phyloP scores from a whole-genome alignment of 805 yeast genomes.

The Pichia ethanolica region DNA sequence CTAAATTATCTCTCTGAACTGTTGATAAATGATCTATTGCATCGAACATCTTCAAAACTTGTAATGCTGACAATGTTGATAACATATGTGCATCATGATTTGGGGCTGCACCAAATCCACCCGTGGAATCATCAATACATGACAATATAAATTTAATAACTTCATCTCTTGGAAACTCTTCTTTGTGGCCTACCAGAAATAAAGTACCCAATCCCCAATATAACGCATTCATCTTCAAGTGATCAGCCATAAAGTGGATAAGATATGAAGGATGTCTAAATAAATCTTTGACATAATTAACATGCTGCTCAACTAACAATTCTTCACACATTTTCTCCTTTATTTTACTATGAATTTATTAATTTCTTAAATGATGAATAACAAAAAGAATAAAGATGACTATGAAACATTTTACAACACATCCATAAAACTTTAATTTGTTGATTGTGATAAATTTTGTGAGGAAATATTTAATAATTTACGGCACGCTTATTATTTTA shows the following conservation, averaged over 20 bases:
- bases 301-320: constrained; percentile 34
- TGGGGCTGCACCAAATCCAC: constrained; percentile 90
- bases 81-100: constrained; percentile 83
- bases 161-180: constrained; percentile 52
- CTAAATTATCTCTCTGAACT: constrained; percentile 26
- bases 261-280: constrained; percentile 50
- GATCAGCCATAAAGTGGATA: constrained; percentile 87
- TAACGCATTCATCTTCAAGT: constrained; percentile 80
- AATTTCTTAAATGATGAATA: no score
- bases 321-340: background rate
- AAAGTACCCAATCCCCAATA: constrained; percentile 93
- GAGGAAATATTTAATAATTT: no score
- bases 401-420: no score
- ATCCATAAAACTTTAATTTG: no score
- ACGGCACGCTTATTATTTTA: no score
- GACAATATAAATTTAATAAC: constrained; percentile 60
- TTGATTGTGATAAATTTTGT: no score
- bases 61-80: constrained; percentile 81
- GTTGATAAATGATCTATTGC: constrained; percentile 38
- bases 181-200: constrained; percentile 46
- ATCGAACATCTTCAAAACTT: constrained; percentile 63
- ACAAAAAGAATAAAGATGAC: no score
- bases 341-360: no score
- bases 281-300: constrained; percentile 46
- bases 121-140: constrained; percentile 52